phyloP scores from a whole-genome alignment of 2,329 filamentous ascomycete genomes.

The Pseudogymnoascus sp. region DNA sequence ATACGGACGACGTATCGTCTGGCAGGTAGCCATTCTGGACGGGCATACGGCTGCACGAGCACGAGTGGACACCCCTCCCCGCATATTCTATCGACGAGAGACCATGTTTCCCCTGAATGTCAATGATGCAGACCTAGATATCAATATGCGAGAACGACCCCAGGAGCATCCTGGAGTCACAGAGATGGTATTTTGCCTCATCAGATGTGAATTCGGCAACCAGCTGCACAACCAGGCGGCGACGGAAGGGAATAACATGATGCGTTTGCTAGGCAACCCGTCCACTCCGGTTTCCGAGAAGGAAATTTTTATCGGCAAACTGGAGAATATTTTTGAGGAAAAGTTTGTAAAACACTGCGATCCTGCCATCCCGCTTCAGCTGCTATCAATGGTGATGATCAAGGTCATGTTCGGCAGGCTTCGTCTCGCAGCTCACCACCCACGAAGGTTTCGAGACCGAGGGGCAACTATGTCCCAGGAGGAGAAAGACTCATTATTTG shows the following conservation, averaged over 20 bases:
- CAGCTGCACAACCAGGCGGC: background rate
- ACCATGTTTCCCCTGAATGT: slow-evolving; percentile 43
- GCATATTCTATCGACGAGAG: slow-evolving; percentile 36
- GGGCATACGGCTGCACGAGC: slow-evolving; percentile 46
- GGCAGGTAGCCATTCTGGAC: slow-evolving; percentile 55
- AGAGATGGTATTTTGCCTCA: slow-evolving; percentile 36
- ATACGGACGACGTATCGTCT: slow-evolving; percentile 53
- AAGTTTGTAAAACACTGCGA: slow-evolving; percentile 36
- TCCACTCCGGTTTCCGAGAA: slow-evolving; percentile 14
- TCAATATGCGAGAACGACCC: slow-evolving; percentile 34
- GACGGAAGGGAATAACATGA: background rate
- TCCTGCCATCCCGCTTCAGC: slow-evolving; percentile 33
- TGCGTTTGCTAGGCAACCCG: background rate
- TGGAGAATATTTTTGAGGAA: slow-evolving; percentile 30
- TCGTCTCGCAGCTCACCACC: slow-evolving; percentile 28
- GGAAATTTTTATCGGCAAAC: slow-evolving; percentile 23
- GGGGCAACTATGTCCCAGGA: slow-evolving; percentile 24
- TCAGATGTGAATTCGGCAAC: slow-evolving; percentile 27
- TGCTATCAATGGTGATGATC: slow-evolving; percentile 21
- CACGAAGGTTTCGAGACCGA: slow-evolving; percentile 24
- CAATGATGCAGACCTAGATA: slow-evolving; percentile 44
- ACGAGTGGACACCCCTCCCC: slow-evolving; percentile 38
- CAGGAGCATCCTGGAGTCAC: slow-evolving; percentile 34
- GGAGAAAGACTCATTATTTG: slow-evolving; percentile 27
- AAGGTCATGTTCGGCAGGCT: slow-evolving; percentile 25